These are phyloP conservation scores for Eragrostis curvula DNA, from an alignment of 176 grass and related monocot genomes.

Conservation along the genomic window DNA sequence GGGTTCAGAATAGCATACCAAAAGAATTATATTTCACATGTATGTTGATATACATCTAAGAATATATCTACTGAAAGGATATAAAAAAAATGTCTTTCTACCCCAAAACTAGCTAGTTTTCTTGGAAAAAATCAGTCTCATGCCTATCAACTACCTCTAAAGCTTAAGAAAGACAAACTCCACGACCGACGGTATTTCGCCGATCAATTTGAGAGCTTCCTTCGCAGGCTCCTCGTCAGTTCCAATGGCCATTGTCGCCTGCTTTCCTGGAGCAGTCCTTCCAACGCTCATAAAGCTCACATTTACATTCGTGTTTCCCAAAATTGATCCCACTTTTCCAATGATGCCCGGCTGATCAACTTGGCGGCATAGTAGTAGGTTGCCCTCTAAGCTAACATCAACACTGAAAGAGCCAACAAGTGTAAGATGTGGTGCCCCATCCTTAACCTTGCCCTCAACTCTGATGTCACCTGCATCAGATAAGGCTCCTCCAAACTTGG, in stretches of 20 bases:
- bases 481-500: slow-evolving; percentile 78
- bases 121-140: not conserved
- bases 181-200: slow-evolving; percentile 57
- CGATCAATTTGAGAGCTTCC: slow-evolving; percentile 79
- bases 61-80: not conserved
- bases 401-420: slow-evolving; percentile 71
- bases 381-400: slow-evolving; percentile 84
- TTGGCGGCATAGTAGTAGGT: slow-evolving; percentile 79
- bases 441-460: slow-evolving; percentile 75
- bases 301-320: slow-evolving; percentile 77
- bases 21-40: too few relatives aligned
- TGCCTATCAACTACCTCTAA: slow-evolving; percentile 31
- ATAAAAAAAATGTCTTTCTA: slow-evolving; percentile 18
- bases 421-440: slow-evolving; percentile 69
- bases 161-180: slow-evolving; percentile 95
- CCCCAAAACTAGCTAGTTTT: not conserved
- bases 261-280: slow-evolving; percentile 74
- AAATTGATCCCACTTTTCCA: slow-evolving; percentile 65
- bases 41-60: not conserved
- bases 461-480: slow-evolving; percentile 68
- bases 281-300: slow-evolving; percentile 96
- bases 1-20: too few relatives aligned
- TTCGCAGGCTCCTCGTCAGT: slow-evolving; percentile 75
- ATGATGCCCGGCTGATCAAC: slow-evolving; percentile 87
- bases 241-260: slow-evolving; percentile 86